Base-by-base conservation (phyloP, 202 grass and related monocot species). In the Brachypodium distachyon region DNA sequence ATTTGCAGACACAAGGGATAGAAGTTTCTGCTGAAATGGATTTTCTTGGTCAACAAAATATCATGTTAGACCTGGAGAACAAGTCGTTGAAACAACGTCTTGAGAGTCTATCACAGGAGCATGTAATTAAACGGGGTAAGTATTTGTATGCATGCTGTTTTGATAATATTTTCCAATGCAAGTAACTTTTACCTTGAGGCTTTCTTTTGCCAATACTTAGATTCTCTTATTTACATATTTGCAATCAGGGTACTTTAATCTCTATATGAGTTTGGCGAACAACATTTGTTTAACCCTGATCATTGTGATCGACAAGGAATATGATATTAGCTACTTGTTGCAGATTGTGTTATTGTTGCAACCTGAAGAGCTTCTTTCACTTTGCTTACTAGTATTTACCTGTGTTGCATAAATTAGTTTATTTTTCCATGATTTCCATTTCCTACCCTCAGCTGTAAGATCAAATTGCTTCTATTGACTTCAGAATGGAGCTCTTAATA, bases 51-150 rank as follows among this genome's bases (percentile, higher is more conserved):
- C 94, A 91, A 56, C 88, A 97, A 79, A 97, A 97, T 86, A 90
- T 97, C 62, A 93, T 97, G 73, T 52, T 93, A 52, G 88, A 89
- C 80, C 71, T 97, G 83, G 93, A 97, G 63, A 97, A 97, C 54
- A 93, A 90, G 70, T 50, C 90, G 33, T 88, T 97, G 83, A 97
- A 93, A 62, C 90, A 97, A 21, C 74, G 86, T 9, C 78, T 97
- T 33, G 94, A 97, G 70, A 97, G 88, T 78, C 70, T 97, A 42
- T 67, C 91, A 54, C 94, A 97, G 74, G 88, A 97, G 57, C 91
- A 91, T 42, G 82, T 85, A 62, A 94, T 97, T 62, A 97, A 97
- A 88, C 86, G 79, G 11, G 80, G 94, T 97, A 79, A 90, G 82
- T 82, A 48, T 83, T 11, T 52, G 0, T 36, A 49, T 50, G 42